phyloP scores from a whole-genome alignment of 371 early-diverging fungal genomes.

The Mucor sp. region DNA sequence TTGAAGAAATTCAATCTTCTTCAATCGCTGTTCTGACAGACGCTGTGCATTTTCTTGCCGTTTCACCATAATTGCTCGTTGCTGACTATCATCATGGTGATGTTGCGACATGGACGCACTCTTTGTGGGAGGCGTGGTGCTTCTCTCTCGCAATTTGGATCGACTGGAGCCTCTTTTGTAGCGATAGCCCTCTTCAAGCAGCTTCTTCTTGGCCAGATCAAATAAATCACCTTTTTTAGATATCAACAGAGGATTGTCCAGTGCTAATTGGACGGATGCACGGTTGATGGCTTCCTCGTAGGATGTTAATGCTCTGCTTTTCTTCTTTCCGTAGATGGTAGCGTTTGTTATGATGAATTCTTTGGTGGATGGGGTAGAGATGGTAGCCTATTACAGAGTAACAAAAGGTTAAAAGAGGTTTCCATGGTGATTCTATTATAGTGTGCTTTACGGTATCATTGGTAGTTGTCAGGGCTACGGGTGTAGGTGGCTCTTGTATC shows the following conservation, averaged over 20 bases:
- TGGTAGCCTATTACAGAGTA: not conserved
- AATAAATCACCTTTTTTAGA: conserved; percentile 54
- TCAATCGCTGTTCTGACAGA: conserved; percentile 38
- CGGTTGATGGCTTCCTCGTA: conserved; percentile 63
- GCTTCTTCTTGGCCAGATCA: conserved; percentile 57
- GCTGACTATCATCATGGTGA: conserved; percentile 17
- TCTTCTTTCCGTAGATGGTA: conserved; percentile 58
- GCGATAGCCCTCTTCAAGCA: conserved; percentile 55
- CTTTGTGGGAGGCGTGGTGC: conserved; percentile 17
- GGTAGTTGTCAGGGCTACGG: not conserved
- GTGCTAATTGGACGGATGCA: conserved; percentile 54
- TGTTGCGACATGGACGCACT: not conserved
- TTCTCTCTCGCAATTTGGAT: conserved; percentile 51
- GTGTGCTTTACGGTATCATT: not conserved
- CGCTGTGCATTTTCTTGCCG: conserved; percentile 54
- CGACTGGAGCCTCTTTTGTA: conserved; percentile 65
- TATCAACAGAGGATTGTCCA: conserved; percentile 50
- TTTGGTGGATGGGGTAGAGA: not conserved
- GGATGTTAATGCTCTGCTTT: conserved; percentile 47
- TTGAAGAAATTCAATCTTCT: conserved; percentile 39
- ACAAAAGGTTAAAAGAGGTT: not conserved
- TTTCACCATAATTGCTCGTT: conserved; percentile 11
- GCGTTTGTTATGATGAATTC: conserved; percentile 56
- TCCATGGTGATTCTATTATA: not conserved
- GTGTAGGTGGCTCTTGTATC: not conserved